Evolutionary conservation across 441 rosid species (phyloP).

Genomic region (Aquilaria agallochum): DNA sequence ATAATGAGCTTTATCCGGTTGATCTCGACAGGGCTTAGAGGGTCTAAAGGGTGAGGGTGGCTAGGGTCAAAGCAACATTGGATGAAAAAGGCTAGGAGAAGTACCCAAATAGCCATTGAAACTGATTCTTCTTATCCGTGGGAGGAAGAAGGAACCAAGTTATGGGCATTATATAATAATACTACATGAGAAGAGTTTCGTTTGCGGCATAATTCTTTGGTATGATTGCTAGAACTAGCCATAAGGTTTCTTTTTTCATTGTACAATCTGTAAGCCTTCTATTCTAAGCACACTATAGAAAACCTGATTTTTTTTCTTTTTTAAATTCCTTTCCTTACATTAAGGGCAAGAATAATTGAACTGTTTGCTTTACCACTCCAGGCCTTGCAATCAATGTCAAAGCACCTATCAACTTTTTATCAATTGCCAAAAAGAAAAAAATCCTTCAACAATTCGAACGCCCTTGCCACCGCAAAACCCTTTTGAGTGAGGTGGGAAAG

Average conservation of each 20-base stretch:
- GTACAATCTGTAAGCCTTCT: slow-evolving; percentile 5
- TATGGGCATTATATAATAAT: not conserved
- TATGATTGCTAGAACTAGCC: not conserved
- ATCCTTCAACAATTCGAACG: not conserved
- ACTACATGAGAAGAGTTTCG: too few species aligned
- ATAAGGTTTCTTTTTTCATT: not conserved
- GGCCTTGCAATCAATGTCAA: not conserved
- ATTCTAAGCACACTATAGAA: slow-evolving; percentile 10
- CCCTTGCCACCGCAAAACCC: not conserved
- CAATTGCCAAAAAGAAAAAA: not conserved
- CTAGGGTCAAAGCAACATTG: slow-evolving; percentile 20
- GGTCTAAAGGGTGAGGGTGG: slow-evolving; percentile 62
- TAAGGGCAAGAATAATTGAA: slow-evolving; percentile 21
- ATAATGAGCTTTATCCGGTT: slow-evolving; percentile 40
- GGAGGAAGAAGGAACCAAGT: not conserved
- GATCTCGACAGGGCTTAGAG: slow-evolving; percentile 53
- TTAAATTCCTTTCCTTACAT: slow-evolving; percentile 20
- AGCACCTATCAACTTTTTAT: not conserved
- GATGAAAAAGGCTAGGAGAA: slow-evolving; percentile 27
- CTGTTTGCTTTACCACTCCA: slow-evolving; percentile 6
- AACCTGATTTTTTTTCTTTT: not conserved
- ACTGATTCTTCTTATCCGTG: slow-evolving; percentile 1
- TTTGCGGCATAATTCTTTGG: too few species aligned
- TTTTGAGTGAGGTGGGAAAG: not conserved
- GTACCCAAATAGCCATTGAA: slow-evolving; percentile 31